Evolutionary conservation across 2,329 filamentous ascomycete genomes (phyloP), one percentile per base, ranked within the genome.

Genomic region (Botrytis medusae): DNA sequence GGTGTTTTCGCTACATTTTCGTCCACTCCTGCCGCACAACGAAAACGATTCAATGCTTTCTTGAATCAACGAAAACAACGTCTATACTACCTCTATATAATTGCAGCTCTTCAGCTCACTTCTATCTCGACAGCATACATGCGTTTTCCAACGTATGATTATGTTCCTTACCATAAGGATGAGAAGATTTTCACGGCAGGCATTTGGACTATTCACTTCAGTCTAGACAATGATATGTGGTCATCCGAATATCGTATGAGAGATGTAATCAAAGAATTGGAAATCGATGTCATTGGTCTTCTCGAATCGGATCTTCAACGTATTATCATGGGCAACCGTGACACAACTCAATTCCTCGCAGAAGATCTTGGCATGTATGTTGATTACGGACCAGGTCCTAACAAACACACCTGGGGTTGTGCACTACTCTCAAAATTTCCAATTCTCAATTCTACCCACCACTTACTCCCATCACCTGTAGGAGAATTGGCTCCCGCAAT

Each of bases 271-370:
- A 91, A 93, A 80, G 96, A 98, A 79, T 85, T 97, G n/a, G 96
- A 99, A 83, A 85, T 99, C n/a, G 96, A 99, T 80, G 93, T 99
- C 8, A 88, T 99, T 64, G 96, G 96, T n/a, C 88, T 99, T 32
- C 87, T 99, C 0, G 96, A 99, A 83, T 93, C 92, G 0, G 96
- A 99, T 81, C 88, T 93, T 51, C 96, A 99, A 84, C 93, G 95
- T 78, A 97, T 99, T 84, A 99, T 99, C 85, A 99, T 98, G 96
- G 96, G 96, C 80, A 99, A 98, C 84, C 92, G 96, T 77, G 96
- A 99, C 81, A 92, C 93, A 14, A 98, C 96, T 1, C 96, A 98
- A 81, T 97, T 93, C 83, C 88, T 99, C 14, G 95, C 96, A 32
- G 95, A 98, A 82, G 95, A 99, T 77, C 88, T 99, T 18, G 96